Percentiles rank a stretch among this genome's conserved stretches.
phyloP scores from a whole-genome alignment of 176 grass and related monocot genomes.

The Zea mays region Zm-B73-REFERENCE-NAM-5.0 NC_050102.1:133398001-133398500 shows the following conservation, averaged over 20 bases:
- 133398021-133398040: slow-evolving; percentile 99
- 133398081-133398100: slow-evolving; percentile 80
- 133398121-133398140: slow-evolving; percentile 78
- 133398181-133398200: slow-evolving; percentile 80
- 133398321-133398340: slow-evolving; percentile 58
- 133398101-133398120: slow-evolving; percentile 99
- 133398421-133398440: slow-evolving; percentile 60
- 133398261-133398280: slow-evolving; percentile 33
- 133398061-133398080: slow-evolving; percentile 81
- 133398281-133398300: slow-evolving; percentile 44
- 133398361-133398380: slow-evolving; percentile 21
- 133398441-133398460: slow-evolving; percentile 51
- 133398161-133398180: slow-evolving; percentile 88
- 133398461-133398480: slow-evolving; percentile 25
- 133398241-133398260: slow-evolving; percentile 32
- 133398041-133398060: slow-evolving; percentile 94
- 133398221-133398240: slow-evolving; percentile 21
- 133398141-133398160: slow-evolving; percentile 93
- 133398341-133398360: slow-evolving; percentile 28
- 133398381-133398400: slow-evolving; percentile 3
- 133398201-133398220: slow-evolving; percentile 51
- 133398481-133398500: slow-evolving; percentile 43
- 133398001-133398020: slow-evolving; percentile 88
- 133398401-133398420: slow-evolving; percentile 56
- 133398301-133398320: slow-evolving; percentile 48